Conservation (phyloP, 805 yeast genomes). For the Kazachstania psychrophila region DNA sequence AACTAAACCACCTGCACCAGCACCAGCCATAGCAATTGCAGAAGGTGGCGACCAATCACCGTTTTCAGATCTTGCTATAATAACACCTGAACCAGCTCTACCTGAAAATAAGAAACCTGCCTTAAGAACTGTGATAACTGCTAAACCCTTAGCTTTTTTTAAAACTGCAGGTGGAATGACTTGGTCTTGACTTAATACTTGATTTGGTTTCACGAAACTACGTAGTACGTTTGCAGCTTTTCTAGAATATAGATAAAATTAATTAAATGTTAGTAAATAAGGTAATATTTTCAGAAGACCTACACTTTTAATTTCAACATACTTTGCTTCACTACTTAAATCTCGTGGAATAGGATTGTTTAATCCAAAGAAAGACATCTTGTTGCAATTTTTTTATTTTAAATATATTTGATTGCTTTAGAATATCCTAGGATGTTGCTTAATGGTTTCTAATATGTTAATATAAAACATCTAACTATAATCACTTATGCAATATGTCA, state of each 20-base stretch:
- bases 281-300: too few relatives aligned
- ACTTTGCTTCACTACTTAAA: slow-evolving; percentile 74
- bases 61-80: slow-evolving; percentile 87
- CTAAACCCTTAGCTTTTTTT: slow-evolving; percentile 86
- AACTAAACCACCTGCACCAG: slow-evolving; percentile 96
- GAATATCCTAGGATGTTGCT: neutral
- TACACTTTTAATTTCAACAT: slow-evolving; percentile 33
- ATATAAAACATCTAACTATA: neutral
- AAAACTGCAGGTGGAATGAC: slow-evolving; percentile 85
- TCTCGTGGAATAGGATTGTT: slow-evolving; percentile 93
- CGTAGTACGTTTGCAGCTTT: slow-evolving; percentile 90
- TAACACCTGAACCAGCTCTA: slow-evolving; percentile 94
- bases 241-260: too few relatives aligned
- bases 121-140: slow-evolving; percentile 85
- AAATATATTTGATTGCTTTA: neutral
- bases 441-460: too few relatives aligned
- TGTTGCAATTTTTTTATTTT: neutral
- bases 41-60: slow-evolving; percentile 98
- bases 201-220: slow-evolving; percentile 90
- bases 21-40: slow-evolving; percentile 94
- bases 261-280: too few relatives aligned
- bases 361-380: slow-evolving; percentile 47
- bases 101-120: slow-evolving; percentile 97
- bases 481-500: too few relatives aligned
- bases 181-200: slow-evolving; percentile 76